phyloP scores from a whole-genome alignment of 108 stramenopile species.

The Ochromonas danica region DNA sequence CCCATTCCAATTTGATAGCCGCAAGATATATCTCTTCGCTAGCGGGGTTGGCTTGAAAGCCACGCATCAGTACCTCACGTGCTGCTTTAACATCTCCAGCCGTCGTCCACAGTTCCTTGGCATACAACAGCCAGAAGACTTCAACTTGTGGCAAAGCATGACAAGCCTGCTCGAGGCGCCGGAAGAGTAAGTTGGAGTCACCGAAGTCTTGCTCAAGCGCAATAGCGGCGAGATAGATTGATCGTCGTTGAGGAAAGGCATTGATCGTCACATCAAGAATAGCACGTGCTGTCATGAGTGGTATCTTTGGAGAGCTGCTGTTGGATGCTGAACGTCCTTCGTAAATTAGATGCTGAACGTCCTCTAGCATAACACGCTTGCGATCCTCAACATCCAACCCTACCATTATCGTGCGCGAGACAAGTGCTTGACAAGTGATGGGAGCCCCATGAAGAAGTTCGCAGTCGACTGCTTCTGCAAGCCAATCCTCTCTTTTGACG shows the following conservation, averaged over 20 bases:
- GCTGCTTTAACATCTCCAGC: constrained; percentile 77
- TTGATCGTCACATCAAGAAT: constrained; percentile 54
- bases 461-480: constrained; percentile 78
- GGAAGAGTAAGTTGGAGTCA: constrained; percentile 48
- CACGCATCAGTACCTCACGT: constrained; percentile 82
- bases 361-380: constrained; percentile 88
- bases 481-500: constrained; percentile 79
- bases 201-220: constrained; percentile 83
- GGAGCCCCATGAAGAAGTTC: constrained; percentile 70
- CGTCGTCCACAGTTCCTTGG: constrained; percentile 87
- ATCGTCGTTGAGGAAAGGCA: constrained; percentile 71
- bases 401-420: constrained; percentile 72
- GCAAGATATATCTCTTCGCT: constrained; percentile 92
- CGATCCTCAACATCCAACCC: constrained; percentile 91
- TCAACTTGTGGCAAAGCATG: constrained; percentile 69
- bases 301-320: no score
- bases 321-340: no score
- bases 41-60: constrained; percentile 89
- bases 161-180: constrained; percentile 74
- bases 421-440: constrained; percentile 78
- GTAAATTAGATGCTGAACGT: no score
- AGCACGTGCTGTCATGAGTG: constrained; percentile 21
- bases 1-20: constrained; percentile 94
- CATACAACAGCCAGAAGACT: constrained; percentile 93
- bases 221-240: constrained; percentile 83